A percentile compares a stretch with the other conserved stretches of the same genome.
Evolutionary conservation across 768 basidiomycete species (phyloP).

Genomic region (Ramaria rubella): DNA sequence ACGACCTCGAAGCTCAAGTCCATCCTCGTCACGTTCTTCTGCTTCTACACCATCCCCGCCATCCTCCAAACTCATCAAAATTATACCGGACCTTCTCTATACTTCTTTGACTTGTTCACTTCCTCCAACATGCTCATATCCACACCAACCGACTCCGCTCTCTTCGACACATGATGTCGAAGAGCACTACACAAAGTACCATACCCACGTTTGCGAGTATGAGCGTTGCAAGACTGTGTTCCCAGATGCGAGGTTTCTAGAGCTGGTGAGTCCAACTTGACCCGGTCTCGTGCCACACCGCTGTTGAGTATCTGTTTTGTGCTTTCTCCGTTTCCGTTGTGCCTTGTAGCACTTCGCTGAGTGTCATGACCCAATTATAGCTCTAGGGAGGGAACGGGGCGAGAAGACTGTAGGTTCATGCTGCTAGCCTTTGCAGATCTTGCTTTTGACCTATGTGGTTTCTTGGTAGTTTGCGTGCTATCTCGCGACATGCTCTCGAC

Average conservation of each 20-base stretch:
- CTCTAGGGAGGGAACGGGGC: slow-evolving; percentile 66
- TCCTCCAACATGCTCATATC: slow-evolving; percentile 74
- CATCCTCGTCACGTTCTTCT: slow-evolving; percentile 20
- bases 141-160: slow-evolving; percentile 54
- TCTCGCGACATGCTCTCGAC: slow-evolving; percentile 45
- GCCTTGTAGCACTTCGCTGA: slow-evolving; percentile 38
- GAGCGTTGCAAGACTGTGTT: slow-evolving; percentile 72
- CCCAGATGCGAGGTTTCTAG: slow-evolving; percentile 71
- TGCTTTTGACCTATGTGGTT: slow-evolving; percentile 2
- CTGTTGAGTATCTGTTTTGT: background rate
- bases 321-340: background rate
- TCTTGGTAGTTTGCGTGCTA: slow-evolving; percentile 84
- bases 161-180: slow-evolving; percentile 65
- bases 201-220: slow-evolving; percentile 75
- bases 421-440: slow-evolving; percentile 15
- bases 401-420: slow-evolving; percentile 65
- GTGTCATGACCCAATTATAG: slow-evolving; percentile 83
- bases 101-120: slow-evolving; percentile 59
- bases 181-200: slow-evolving; percentile 75
- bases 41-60: slow-evolving; percentile 26
- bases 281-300: background rate
- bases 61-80: slow-evolving; percentile 27
- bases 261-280: slow-evolving; percentile 53
- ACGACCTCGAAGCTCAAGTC: slow-evolving; percentile 24
- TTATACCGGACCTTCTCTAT: slow-evolving; percentile 18